These are phyloP conservation scores for Telopea speciosissima DNA, from an alignment of 177 flowering plant genomes.

Conservation along the genomic window DNA sequence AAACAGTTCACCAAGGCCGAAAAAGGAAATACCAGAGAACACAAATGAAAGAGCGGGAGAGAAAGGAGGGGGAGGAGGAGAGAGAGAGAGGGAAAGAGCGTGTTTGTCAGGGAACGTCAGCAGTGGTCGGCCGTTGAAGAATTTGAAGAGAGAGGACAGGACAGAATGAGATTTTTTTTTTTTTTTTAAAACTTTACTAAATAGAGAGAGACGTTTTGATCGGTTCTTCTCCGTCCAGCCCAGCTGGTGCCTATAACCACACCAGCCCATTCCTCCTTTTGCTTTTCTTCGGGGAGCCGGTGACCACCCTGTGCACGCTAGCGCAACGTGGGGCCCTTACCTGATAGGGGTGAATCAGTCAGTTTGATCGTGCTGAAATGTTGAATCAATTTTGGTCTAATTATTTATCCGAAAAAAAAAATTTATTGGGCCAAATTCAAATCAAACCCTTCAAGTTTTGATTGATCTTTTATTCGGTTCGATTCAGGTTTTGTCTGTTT, in stretches of 20 bases:
- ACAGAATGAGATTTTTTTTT: neutral
- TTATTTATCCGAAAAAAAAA: too few species aligned
- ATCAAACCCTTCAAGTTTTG: too few species aligned
- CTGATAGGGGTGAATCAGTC: too few species aligned
- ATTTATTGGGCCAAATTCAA: too few species aligned
- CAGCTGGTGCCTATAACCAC: neutral
- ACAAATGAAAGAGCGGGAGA: neutral
- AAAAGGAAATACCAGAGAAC: neutral
- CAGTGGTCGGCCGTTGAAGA: conserved; percentile 17
- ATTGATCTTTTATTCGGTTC: too few species aligned
- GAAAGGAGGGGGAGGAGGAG: neutral
- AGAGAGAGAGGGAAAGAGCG: conserved; percentile 2
- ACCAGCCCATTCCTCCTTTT: too few species aligned
- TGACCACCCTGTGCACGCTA: neutral
- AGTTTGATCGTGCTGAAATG: too few species aligned
- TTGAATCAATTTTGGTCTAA: too few species aligned
- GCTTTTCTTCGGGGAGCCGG: neutral
- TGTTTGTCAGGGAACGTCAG: conserved; percentile 8
- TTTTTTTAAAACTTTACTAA: neutral
- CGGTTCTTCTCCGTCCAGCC: conserved; percentile 11
- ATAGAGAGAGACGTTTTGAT: conserved; percentile 2
- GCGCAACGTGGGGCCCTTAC: neutral
- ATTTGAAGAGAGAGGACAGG: conserved; percentile 10
- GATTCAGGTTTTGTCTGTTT: too few species aligned
- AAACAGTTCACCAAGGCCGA: neutral